Base-by-base conservation (phyloP, 768 basidiomycete species). In the Auricularia auricula-judae region DNA sequence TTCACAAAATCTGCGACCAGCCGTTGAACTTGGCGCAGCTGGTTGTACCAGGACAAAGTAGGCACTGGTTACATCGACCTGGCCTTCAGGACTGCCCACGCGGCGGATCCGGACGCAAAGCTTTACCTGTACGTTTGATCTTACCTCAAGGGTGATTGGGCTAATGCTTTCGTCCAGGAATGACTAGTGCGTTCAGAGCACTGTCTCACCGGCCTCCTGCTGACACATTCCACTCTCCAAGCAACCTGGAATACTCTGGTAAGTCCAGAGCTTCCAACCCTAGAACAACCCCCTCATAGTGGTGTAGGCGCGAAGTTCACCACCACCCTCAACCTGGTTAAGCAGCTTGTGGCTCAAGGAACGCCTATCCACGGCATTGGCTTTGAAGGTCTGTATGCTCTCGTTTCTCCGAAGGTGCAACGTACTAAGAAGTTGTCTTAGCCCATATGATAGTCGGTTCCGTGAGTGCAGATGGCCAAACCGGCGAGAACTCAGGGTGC, bases 311-410 rank as follows among this genome's bases (percentile, higher is more conserved):
- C 80, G 39, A 86, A 86, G 70, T 77, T 83, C 16, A 82, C 83
- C 56, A 79, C 81, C n/a, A 81, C 85, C 77, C 72, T 79, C 66
- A 80, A 79, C 66, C 80, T 86, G 62, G 80, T 84, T 21, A 75
- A 79, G 65, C 72, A 75, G 23, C 80, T 86, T 61, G 69, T 81
- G 65, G 74, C 74, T 0, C 73, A 76, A 35, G 80, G 79, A 23
- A 78, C 78, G 0, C 85, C 86, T 3, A 76, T 87, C 68, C 81
- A 86, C 69, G 86, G 84, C 53, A 74, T 88, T 58, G 86, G 86
- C 64, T 76, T 86, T 63, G 81, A 86, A 74, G 73, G 76, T 62
- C 86, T 64, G 64, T 29, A 64, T 42, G 51, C n/a, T n/a, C 29
- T 61, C 23, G 14, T 42, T 29, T 43, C 59, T 7, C 23, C 21